A percentile compares a stretch with the other conserved stretches of the same genome.
Conservation (phyloP, 2,329 filamentous ascomycete genomes). For the Beauveria asiatica region DNA sequence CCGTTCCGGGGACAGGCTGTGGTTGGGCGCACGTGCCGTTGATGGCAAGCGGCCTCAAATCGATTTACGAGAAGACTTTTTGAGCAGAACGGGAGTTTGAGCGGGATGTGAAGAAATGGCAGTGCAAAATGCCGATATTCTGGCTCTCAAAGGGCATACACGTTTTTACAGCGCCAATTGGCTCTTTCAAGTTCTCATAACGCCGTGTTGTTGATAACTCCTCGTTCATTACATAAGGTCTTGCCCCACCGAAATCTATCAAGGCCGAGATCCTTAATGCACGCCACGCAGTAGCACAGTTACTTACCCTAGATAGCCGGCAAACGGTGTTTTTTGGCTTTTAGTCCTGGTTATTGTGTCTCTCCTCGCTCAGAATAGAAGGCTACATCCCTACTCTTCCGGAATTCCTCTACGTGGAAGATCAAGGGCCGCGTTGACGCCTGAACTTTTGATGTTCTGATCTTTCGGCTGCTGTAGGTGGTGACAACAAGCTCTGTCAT, state of each 20-base stretch:
- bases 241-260: neutral
- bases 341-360: neutral
- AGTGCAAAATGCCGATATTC: too few relatives aligned
- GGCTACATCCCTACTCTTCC: too few relatives aligned
- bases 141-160: too few relatives aligned
- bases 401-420: neutral
- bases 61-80: too few relatives aligned
- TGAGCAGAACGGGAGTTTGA: too few relatives aligned
- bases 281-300: neutral
- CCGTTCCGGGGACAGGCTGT: conserved; percentile 2
- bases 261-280: conserved; percentile 4
- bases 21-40: neutral
- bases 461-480: neutral
- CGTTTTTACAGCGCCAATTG: neutral
- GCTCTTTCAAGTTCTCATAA: neutral
- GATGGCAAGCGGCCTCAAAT: neutral
- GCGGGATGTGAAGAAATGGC: too few relatives aligned
- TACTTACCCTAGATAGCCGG: neutral
- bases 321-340: neutral
- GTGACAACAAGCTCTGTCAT: conserved; percentile 4
- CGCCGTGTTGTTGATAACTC: neutral
- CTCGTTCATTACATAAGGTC: neutral
- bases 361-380: neutral
- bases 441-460: neutral
- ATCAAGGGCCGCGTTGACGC: neutral